These are phyloP conservation scores for Cryptococcus hybrid DNA, from an alignment of 1,284 basidiomycete species.

Conservation along the genomic window DNA sequence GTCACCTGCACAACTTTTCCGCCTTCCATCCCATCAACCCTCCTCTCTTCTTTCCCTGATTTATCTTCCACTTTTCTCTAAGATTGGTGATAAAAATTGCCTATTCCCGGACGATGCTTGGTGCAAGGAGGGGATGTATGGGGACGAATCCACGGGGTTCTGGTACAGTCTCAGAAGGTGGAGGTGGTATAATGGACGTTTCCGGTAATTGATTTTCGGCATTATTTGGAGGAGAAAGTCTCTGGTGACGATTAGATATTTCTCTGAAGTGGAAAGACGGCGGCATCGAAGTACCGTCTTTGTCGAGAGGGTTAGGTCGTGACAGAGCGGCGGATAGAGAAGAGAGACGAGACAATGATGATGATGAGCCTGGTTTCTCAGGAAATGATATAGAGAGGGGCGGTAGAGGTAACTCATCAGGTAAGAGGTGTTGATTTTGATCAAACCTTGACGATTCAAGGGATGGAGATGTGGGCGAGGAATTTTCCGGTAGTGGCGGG, in stretches of 20 bases:
- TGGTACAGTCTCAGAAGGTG: not conserved
- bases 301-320: not conserved
- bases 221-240: constrained; percentile 3
- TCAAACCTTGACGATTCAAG: not conserved
- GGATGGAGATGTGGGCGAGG: constrained; percentile 23
- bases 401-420: constrained; percentile 22
- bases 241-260: constrained; percentile 7
- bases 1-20: constrained; percentile 22
- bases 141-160: constrained; percentile 16
- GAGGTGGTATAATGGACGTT: not conserved
- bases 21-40: constrained; percentile 36
- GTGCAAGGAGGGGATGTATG: constrained; percentile 27
- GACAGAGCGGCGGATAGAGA: constrained; percentile 27
- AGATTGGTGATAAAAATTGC: constrained; percentile 23
- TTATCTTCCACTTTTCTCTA: constrained; percentile 13
- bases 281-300: constrained; percentile 4
- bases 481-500: constrained; percentile 5
- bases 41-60: constrained; percentile 25
- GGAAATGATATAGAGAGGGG: constrained; percentile 16
- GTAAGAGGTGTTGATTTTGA: not conserved
- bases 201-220: not conserved
- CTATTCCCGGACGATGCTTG: constrained; percentile 23
- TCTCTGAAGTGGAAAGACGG: constrained; percentile 29
- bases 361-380: constrained; percentile 4
- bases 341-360: constrained; percentile 52